Conservation (phyloP, 2,329 filamentous ascomycete species). For the Clonostachys byssicola region DNA sequence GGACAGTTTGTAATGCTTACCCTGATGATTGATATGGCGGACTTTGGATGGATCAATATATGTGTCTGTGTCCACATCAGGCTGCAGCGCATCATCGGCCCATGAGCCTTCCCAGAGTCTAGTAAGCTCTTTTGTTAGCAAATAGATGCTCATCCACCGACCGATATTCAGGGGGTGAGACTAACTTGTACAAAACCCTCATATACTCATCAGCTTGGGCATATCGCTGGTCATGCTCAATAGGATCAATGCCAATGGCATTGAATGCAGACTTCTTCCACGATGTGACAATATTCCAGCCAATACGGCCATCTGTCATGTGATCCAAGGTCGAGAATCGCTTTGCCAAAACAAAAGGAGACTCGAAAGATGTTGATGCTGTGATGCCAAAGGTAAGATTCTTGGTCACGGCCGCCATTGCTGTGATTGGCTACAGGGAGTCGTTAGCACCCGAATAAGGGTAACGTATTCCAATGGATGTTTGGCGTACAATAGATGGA, state of each 20-base stretch:
- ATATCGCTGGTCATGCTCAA: conserved; percentile 46
- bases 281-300: conserved; percentile 56
- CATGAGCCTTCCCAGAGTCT: conserved; percentile 46
- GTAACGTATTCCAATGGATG: no score
- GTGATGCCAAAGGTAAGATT: conserved; percentile 27
- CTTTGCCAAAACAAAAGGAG: conserved; percentile 23
- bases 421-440: no score
- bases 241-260: conserved; percentile 41
- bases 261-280: conserved; percentile 62
- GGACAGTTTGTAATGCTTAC: conserved; percentile 46
- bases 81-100: conserved; percentile 8
- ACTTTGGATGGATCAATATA: no score
- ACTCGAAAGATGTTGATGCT: conserved; percentile 25
- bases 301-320: conserved; percentile 35
- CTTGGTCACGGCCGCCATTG: no score
- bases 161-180: no score
- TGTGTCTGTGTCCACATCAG: conserved; percentile 7
- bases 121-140: no score
- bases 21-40: conserved; percentile 51
- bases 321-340: conserved; percentile 27
- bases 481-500: no score
- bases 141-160: no score
- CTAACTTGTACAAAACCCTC: conserved; percentile 43
- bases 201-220: conserved; percentile 56
- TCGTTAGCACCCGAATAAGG: no score